These are phyloP conservation scores for Pythium guiyangense DNA, from an alignment of 352 stramenopile genomes.

Conservation along the genomic window DNA sequence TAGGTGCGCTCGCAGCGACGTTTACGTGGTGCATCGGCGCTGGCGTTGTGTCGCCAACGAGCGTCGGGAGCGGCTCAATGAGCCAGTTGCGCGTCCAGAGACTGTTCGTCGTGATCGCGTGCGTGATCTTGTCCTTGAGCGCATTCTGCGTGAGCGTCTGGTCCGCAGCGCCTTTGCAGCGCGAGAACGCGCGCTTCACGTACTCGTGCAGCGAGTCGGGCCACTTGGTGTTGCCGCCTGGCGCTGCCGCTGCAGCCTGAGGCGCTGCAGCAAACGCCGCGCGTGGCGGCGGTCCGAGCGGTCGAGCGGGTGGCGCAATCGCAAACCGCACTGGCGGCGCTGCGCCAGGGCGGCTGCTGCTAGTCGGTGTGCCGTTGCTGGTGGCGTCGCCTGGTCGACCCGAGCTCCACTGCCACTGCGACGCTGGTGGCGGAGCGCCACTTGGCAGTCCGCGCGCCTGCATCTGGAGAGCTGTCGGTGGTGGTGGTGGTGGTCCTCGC, in stretches of 20 bases:
- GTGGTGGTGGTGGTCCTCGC: slow-evolving; percentile 9
- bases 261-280: slow-evolving; percentile 11
- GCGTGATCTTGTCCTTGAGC: slow-evolving; percentile 81
- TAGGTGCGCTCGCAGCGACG: slow-evolving; percentile 3
- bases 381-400: slow-evolving; percentile 12
- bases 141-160: slow-evolving; percentile 73
- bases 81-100: slow-evolving; percentile 86
- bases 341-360: slow-evolving; percentile 12
- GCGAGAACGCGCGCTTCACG: slow-evolving; percentile 80
- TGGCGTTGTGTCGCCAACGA: slow-evolving; percentile 41
- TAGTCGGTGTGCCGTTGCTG: slow-evolving; percentile 1
- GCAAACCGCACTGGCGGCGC: slow-evolving; percentile 48
- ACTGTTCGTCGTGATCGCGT: slow-evolving; percentile 78
- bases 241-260: slow-evolving; percentile 8
- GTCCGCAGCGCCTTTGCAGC: slow-evolving; percentile 70
- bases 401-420: slow-evolving; percentile 72
- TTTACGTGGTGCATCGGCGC: slow-evolving; percentile 17
- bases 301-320: slow-evolving; percentile 14
- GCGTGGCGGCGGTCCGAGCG: slow-evolving; percentile 13
- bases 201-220: slow-evolving; percentile 81
- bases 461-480: slow-evolving; percentile 13
- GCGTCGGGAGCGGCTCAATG: slow-evolving; percentile 61
- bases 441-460: slow-evolving; percentile 1
- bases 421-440: slow-evolving; percentile 10
- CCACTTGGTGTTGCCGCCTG: slow-evolving; percentile 61